These are phyloP conservation scores for Lindgomyces ingoldianus DNA, from an alignment of 495 filamentous ascomycete species.

Conservation along the genomic window DNA sequence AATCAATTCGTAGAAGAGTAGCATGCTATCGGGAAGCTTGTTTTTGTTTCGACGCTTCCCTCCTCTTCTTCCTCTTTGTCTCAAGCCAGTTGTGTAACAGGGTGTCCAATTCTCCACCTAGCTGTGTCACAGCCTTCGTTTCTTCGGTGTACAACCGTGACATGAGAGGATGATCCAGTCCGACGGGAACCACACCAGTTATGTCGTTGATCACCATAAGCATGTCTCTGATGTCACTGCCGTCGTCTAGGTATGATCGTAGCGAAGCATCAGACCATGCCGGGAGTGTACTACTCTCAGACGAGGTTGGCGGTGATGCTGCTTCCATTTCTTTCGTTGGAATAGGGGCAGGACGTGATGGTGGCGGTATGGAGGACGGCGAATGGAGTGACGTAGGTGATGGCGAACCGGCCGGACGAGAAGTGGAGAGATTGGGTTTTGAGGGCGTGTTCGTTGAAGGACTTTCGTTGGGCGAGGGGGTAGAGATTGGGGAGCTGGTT, in stretches of 20 bases:
- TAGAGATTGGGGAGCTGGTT: conserved; percentile 33
- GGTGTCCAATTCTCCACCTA: conserved; percentile 27
- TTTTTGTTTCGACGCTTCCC: background rate
- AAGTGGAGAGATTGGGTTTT: conserved; percentile 22
- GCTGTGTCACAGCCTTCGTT: conserved; percentile 47
- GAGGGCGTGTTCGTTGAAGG: conserved; percentile 21
- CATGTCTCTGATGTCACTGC: conserved; percentile 86
- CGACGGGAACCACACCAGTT: conserved; percentile 71
- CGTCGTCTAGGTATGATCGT: conserved; percentile 87
- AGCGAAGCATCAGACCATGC: conserved; percentile 86
- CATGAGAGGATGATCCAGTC: conserved; percentile 80
- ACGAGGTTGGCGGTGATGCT: conserved; percentile 25
- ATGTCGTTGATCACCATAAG: conserved; percentile 90
- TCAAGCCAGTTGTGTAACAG: conserved; percentile 28
- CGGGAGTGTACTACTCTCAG: conserved; percentile 37
- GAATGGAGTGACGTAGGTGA: conserved; percentile 23
- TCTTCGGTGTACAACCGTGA: conserved; percentile 80
- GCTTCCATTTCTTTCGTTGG: conserved; percentile 32
- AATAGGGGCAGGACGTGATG: conserved; percentile 34
- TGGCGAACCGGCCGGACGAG: conserved; percentile 19
- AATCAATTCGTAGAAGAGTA: background rate
- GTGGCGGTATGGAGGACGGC: conserved; percentile 12
- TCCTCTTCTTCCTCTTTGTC: conserved; percentile 23
- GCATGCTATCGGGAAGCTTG: background rate
- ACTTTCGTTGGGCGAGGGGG: conserved; percentile 32